Evolutionary conservation across 495 filamentous ascomycete genomes (phyloP).

Genomic region (Penicillium malachiteum): DNA sequence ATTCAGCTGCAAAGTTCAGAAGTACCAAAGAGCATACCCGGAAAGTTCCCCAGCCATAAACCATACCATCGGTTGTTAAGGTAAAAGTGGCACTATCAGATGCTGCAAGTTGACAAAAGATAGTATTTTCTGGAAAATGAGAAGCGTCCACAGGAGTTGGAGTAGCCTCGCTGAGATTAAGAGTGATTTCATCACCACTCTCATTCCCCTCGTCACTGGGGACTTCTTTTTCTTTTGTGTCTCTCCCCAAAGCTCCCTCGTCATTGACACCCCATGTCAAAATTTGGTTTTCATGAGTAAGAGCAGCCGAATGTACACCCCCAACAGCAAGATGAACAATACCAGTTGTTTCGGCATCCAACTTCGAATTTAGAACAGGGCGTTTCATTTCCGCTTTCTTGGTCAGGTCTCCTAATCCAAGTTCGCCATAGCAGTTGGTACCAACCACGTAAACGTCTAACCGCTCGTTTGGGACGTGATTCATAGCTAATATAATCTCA

Average conservation of each 20-base stretch:
- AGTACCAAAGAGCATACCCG: neutral
- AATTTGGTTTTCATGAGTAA: constrained; percentile 4
- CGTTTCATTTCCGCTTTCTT: constrained; percentile 4
- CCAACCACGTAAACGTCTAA: constrained; percentile 4
- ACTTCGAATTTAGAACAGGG: constrained; percentile 2
- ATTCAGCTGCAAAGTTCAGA: neutral
- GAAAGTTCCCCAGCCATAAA: constrained; percentile 63
- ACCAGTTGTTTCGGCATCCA: neutral
- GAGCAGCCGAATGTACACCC: constrained; percentile 6
- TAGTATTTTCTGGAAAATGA: neutral
- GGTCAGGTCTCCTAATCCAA: constrained; percentile 3
- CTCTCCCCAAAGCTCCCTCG: constrained; percentile 5
- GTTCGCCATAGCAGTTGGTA: constrained; percentile 7
- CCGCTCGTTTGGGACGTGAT: neutral
- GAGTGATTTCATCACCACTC: constrained; percentile 2
- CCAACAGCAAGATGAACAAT: constrained; percentile 1
- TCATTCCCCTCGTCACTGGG: neutral
- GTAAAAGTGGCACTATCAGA: constrained; percentile 63
- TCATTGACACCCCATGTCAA: constrained; percentile 8
- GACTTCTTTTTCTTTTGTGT: neutral
- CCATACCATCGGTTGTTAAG: constrained; percentile 60
- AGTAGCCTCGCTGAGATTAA: constrained; percentile 3
- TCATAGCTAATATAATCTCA: neutral
- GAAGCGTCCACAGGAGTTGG: constrained; percentile 3
- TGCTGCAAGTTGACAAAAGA: constrained; percentile 57